Evolutionary conservation across 2,329 filamentous ascomycete genomes (phyloP).

Genomic region (Microsporum canis): DNA sequence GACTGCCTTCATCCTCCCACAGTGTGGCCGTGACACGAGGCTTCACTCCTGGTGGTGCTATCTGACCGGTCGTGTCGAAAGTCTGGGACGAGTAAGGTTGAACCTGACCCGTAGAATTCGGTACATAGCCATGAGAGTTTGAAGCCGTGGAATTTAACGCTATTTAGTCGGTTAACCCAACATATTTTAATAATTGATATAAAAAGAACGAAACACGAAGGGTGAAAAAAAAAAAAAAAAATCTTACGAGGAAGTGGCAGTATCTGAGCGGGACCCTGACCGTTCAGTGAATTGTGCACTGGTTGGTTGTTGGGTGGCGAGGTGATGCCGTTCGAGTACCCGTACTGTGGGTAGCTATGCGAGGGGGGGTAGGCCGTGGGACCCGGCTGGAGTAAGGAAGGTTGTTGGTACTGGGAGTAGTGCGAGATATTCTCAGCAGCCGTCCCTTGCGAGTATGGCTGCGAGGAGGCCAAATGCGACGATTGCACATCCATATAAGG

Average conservation of each 20-base stretch:
- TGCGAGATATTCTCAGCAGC: slow-evolving; percentile 62
- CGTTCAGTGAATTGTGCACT: slow-evolving; percentile 59
- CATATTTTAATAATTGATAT: background rate
- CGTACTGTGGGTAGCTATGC: slow-evolving; percentile 56
- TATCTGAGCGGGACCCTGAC: slow-evolving; percentile 55
- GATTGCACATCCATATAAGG: slow-evolving; percentile 76
- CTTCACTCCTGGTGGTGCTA: slow-evolving; percentile 89
- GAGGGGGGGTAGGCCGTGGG: slow-evolving; percentile 56
- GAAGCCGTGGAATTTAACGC: slow-evolving; percentile 20
- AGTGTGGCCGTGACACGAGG: slow-evolving; percentile 89
- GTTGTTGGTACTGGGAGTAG: slow-evolving; percentile 65
- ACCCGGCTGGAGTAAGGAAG: slow-evolving; percentile 61
- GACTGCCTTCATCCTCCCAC: slow-evolving; percentile 95
- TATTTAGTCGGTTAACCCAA: background rate
- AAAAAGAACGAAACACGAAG: background rate
- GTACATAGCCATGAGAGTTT: slow-evolving; percentile 30
- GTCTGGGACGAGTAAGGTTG: slow-evolving; percentile 39
- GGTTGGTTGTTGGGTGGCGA: slow-evolving; percentile 62
- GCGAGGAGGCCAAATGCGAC: slow-evolving; percentile 65
- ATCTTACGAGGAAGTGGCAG: slow-evolving; percentile 50
- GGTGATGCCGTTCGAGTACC: slow-evolving; percentile 63
- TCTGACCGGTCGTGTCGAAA: slow-evolving; percentile 82
- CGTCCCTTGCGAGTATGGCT: slow-evolving; percentile 64
- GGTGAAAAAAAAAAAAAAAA: background rate
- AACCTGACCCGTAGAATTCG: slow-evolving; percentile 27